Base-by-base conservation (phyloP, 495 filamentous ascomycete species). In the Aspergillus asperescens region DNA sequence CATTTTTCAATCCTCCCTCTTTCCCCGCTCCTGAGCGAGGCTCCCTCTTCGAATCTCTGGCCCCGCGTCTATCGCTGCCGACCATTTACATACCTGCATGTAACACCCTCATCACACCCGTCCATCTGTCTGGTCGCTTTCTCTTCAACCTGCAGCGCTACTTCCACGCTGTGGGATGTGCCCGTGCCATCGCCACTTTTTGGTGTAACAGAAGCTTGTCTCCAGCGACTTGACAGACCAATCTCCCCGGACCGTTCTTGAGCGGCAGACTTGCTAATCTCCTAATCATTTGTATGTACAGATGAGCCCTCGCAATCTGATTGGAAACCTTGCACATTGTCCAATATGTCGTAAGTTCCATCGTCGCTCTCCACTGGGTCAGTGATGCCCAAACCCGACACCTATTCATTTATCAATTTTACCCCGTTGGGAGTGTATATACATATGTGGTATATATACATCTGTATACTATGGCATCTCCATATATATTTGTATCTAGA, bases 301-400 rank as follows among this genome's bases (percentile, higher is more conserved):
- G 68, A 72, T 73, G 70, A 72, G 61, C 64, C 61, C 60, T 48
- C 62, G 59, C 58, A 61, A 62, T 61, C 63, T 72, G 69, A 65
- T 70, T 71, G 69, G 59, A 62, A 64, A 62, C 57, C 56, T 52
- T 58, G 55, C 62, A 56, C 62, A 60, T 64, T 62, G 50, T 69
- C 68, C 69, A 74, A 65, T 58, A 78, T 78, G 75, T 77, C 75
- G 75, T 78, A 74, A 78, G 75, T 49, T 78, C 60, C 50, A 56
- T 56, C 60, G 54, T 64, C 66, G 62, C 65, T 48, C 54, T 55
- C 54, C 32, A 35, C 32, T 41, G 52, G 22, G 24, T n/a, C 48
- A 40, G 23, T 52, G 41, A 31, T 45, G 23, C 50, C 39, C 22
- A 28, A 27, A 29, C 27, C 40, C n/a, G 41, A 44, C 35, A 19